Percentiles rank a stretch among this genome's conserved stretches.
phyloP scores from a whole-genome alignment of 164 flowering plant genomes.

The Magnolia sinica region DNA sequence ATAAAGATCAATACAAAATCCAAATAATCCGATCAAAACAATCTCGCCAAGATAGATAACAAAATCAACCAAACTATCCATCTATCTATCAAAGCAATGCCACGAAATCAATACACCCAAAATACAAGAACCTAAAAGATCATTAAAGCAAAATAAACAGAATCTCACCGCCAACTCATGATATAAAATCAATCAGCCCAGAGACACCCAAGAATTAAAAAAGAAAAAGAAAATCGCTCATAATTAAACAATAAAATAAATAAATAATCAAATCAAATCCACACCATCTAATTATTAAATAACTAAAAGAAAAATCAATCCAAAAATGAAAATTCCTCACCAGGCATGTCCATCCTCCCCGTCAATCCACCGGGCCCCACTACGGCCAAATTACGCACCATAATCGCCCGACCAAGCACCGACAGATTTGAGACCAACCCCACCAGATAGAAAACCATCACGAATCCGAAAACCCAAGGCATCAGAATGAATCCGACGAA shows the following conservation, averaged over 20 bases:
- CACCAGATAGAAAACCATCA: constrained; percentile 62
- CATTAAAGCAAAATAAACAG: no score
- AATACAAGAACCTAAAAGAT: no score
- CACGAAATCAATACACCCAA: no score
- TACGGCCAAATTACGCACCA: constrained; percentile 28
- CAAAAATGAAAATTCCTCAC: constrained; percentile 17
- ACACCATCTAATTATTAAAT: background rate
- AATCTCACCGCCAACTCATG: no score
- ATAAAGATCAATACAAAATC: no score
- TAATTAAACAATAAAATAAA: no score
- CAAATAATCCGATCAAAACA: no score
- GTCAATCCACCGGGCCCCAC: constrained; percentile 25
- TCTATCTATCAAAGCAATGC: no score
- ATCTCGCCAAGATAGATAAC: no score
- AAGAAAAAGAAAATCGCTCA: no score
- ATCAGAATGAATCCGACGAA: constrained; percentile 81
- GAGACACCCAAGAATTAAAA: background rate
- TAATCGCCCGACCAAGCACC: constrained; percentile 55
- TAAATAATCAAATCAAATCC: background rate
- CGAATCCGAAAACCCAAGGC: constrained; percentile 90
- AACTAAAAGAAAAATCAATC: background rate
- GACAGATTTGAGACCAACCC: constrained; percentile 69
- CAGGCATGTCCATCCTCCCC: constrained; percentile 41
- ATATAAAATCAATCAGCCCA: background rate
- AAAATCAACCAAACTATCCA: no score